These are phyloP conservation scores for Talaromyces sp. DNA, from an alignment of 2,329 filamentous ascomycete species.

Conservation along the genomic window DNA sequence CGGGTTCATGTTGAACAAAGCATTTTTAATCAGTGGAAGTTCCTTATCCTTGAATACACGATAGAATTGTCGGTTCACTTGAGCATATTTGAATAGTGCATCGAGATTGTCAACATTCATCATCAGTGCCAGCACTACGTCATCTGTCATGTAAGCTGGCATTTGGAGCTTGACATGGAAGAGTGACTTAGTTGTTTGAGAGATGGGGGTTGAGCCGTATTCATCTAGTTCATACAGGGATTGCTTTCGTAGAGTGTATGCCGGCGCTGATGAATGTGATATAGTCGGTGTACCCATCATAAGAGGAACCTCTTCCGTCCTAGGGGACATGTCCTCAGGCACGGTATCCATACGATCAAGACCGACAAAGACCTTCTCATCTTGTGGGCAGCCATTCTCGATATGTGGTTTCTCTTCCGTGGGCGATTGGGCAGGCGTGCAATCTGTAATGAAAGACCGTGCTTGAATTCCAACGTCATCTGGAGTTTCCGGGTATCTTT, in stretches of 20 bases:
- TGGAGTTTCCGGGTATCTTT: slow-evolving; percentile 17
- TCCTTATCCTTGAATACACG: slow-evolving; percentile 56
- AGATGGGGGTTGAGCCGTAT: slow-evolving; percentile 23
- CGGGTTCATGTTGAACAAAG: slow-evolving; percentile 52
- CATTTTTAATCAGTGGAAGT: slow-evolving; percentile 50
- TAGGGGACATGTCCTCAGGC: neutral
- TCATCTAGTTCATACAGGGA: slow-evolving; percentile 35
- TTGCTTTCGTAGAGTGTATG: neutral
- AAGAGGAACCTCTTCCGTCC: slow-evolving; percentile 16
- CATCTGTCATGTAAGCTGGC: slow-evolving; percentile 44
- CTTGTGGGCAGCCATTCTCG: neutral
- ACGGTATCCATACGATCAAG: slow-evolving; percentile 9
- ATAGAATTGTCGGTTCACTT: slow-evolving; percentile 56
- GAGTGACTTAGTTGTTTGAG: slow-evolving; percentile 7
- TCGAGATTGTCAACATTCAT: slow-evolving; percentile 47
- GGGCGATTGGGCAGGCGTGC: slow-evolving; percentile 1
- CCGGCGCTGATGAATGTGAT: neutral
- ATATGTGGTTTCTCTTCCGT: slow-evolving; percentile 1
- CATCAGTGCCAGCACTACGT: slow-evolving; percentile 53
- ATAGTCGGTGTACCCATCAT: neutral
- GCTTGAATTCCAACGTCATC: slow-evolving; percentile 12
- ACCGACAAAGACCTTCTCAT: slow-evolving; percentile 14
- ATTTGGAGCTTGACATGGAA: slow-evolving; percentile 31
- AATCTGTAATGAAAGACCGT: slow-evolving; percentile 15
- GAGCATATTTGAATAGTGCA: slow-evolving; percentile 54